Evolutionary conservation across 2,329 filamentous ascomycete species (phyloP).

Genomic region (Juglanconis juglandina): DNA sequence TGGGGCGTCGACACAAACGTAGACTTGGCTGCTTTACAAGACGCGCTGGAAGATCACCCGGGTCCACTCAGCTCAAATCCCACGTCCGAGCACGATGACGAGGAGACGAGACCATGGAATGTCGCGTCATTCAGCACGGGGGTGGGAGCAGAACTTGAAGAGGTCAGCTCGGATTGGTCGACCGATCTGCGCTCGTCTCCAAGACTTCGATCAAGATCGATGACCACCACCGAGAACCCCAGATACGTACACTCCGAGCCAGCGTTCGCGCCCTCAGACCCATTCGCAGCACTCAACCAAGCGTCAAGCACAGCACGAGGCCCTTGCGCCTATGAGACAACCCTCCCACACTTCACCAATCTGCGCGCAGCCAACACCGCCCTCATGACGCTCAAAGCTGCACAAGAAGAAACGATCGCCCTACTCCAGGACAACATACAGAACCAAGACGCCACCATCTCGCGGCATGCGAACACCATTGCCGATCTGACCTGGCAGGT

Average conservation of each 20-base stretch:
- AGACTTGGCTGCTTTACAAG: background rate
- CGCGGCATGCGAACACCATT: background rate
- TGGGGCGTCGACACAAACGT: background rate
- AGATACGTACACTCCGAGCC: too few species aligned
- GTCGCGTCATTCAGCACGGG: background rate
- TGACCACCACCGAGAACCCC: too few species aligned
- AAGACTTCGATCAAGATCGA: too few species aligned
- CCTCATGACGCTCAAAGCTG: background rate
- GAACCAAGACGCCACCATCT: background rate
- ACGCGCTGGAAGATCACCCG: background rate
- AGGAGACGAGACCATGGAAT: background rate
- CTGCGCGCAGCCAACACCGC: constrained; percentile 3
- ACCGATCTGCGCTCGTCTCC: too few species aligned
- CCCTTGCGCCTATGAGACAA: too few species aligned
- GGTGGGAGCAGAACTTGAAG: background rate
- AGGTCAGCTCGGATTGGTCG: background rate
- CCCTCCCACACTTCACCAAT: background rate
- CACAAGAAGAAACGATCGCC: constrained; percentile 3
- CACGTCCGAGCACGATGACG: background rate
- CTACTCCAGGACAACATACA: constrained; percentile 1
- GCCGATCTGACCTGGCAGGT: constrained; percentile 3
- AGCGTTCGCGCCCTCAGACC: too few species aligned
- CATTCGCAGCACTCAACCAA: too few species aligned
- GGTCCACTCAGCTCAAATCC: background rate
- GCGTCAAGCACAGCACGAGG: too few species aligned